phyloP scores from a whole-genome alignment of 179 eudicot species.

The Gypsophila paniculata region DNA sequence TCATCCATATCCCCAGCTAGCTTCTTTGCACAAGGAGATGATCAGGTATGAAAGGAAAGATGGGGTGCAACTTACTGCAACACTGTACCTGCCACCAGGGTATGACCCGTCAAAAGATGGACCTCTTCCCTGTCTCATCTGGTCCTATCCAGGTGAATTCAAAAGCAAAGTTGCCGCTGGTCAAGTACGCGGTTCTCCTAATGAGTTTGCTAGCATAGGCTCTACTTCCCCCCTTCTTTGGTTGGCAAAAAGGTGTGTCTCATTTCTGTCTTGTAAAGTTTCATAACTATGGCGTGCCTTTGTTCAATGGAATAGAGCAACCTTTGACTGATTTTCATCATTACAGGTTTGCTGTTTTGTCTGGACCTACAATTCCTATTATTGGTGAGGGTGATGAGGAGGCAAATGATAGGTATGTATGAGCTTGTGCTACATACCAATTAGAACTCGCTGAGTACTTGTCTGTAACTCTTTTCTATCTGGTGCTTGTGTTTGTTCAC shows the following conservation, averaged over 20 bases:
- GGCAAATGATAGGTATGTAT: conserved; percentile 79
- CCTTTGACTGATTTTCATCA: conserved; percentile 23
- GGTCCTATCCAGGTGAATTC: conserved; percentile 98
- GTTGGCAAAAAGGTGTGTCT: conserved; percentile 68
- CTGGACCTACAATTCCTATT: conserved; percentile 95
- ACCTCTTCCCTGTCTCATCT: conserved; percentile 87
- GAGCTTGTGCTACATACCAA: conserved; percentile 6
- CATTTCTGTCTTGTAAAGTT: conserved; percentile 5
- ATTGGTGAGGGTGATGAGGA: conserved; percentile 94
- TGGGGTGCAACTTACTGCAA: conserved; percentile 96
- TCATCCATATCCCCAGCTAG: conserved; percentile 93
- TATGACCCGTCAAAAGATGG: conserved; percentile 82
- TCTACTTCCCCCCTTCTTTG: conserved; percentile 92
- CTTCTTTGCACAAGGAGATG: conserved; percentile 88
- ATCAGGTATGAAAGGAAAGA: conserved; percentile 85
- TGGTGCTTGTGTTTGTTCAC: not conserved
- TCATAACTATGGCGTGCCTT: conserved; percentile 7
- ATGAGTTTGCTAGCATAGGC: conserved; percentile 92
- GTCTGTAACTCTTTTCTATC: not conserved
- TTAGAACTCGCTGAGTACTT: not conserved
- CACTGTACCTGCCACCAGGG: conserved; percentile 92
- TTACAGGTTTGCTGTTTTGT: conserved; percentile 74
- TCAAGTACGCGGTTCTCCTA: conserved; percentile 98
- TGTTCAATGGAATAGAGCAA: conserved; percentile 9
- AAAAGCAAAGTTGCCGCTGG: conserved; percentile 95